A percentile compares a stretch with the other conserved stretches of the same genome.
These are phyloP conservation scores for Emericellopsis cladophorae DNA, from an alignment of 2,329 filamentous ascomycete species.

Conservation along the genomic window DNA sequence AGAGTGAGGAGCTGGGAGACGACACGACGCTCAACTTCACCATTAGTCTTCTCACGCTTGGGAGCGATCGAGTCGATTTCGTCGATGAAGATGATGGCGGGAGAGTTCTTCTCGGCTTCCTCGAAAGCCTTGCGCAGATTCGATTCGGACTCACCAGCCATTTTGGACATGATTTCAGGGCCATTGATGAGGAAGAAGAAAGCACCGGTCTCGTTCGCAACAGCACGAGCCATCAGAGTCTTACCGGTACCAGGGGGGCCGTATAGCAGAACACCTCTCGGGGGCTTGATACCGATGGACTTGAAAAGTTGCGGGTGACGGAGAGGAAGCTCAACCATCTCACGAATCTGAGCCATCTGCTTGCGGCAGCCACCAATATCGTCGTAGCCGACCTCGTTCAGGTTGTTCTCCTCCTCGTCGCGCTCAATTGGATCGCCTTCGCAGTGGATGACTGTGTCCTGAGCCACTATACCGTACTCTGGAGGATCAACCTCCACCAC, in stretches of 20 bases:
- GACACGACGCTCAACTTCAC: conserved; percentile 95
- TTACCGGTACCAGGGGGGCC: conserved; percentile 98
- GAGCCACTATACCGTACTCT: conserved; percentile 96
- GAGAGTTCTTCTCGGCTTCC: conserved; percentile 98
- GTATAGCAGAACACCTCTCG: conserved; percentile 91
- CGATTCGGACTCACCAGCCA: conserved; percentile 98
- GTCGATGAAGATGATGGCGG: conserved; percentile 98
- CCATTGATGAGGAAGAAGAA: conserved; percentile 99
- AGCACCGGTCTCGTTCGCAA: conserved; percentile 96
- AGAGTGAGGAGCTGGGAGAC: conserved; percentile 93
- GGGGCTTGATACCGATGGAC: conserved; percentile 99
- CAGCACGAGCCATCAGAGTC: conserved; percentile 95
- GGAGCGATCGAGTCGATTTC: conserved; percentile 98
- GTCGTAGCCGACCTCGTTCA: conserved; percentile 98
- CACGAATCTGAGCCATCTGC: conserved; percentile 99
- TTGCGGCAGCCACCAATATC: conserved; percentile 99
- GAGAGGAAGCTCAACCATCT: conserved; percentile 93
- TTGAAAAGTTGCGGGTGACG: conserved; percentile 99
- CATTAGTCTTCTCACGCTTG: conserved; percentile 99
- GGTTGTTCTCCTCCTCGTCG: conserved; percentile 97
- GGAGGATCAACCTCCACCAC: conserved; percentile 97
- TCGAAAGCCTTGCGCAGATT: conserved; percentile 99
- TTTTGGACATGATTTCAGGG: conserved; percentile 99
- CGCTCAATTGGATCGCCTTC: conserved; percentile 86
- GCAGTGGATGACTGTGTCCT: conserved; percentile 98